Evolutionary conservation across 2,329 filamentous ascomycete species (phyloP).

Genomic region (Cladosporium sphaerospermum): DNA sequence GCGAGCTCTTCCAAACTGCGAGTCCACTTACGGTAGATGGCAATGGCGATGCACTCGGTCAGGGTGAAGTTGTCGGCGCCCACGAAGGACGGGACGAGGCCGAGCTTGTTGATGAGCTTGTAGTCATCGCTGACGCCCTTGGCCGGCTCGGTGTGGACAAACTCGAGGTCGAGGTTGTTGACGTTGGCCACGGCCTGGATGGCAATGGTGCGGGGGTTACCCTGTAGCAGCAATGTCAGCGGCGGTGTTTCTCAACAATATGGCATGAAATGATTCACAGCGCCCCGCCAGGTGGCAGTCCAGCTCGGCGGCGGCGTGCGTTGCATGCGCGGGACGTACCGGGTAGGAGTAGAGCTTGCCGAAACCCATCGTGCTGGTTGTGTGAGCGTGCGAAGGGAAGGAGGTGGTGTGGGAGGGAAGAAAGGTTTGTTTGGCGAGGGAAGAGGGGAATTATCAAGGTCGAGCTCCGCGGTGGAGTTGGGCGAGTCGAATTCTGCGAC

Average conservation of each 20-base stretch:
- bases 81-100: conserved; percentile 89
- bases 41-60: conserved; percentile 86
- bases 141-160: conserved; percentile 63
- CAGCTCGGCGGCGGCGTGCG: conserved; percentile 11
- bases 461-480: conserved; percentile 9
- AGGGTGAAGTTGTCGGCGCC: conserved; percentile 87
- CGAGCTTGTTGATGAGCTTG: conserved; percentile 76
- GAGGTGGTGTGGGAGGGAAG: conserved; percentile 4
- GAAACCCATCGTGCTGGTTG: conserved; percentile 57
- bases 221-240: conserved; percentile 43
- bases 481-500: conserved; percentile 4
- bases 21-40: conserved; percentile 85
- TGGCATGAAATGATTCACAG: conserved; percentile 8
- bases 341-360: conserved; percentile 90
- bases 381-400: conserved; percentile 2
- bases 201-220: conserved; percentile 81
- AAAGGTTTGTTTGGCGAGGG: conserved; percentile 1
- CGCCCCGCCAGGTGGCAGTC: not conserved
- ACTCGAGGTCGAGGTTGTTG: conserved; percentile 87
- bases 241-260: not conserved
- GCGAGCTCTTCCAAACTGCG: not conserved
- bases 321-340: conserved; percentile 47
- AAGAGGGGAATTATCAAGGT: conserved; percentile 9
- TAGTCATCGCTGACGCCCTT: conserved; percentile 68
- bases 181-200: conserved; percentile 94